phyloP scores from a whole-genome alignment of 495 filamentous ascomycete genomes.

The Tuber calosporum region DNA sequence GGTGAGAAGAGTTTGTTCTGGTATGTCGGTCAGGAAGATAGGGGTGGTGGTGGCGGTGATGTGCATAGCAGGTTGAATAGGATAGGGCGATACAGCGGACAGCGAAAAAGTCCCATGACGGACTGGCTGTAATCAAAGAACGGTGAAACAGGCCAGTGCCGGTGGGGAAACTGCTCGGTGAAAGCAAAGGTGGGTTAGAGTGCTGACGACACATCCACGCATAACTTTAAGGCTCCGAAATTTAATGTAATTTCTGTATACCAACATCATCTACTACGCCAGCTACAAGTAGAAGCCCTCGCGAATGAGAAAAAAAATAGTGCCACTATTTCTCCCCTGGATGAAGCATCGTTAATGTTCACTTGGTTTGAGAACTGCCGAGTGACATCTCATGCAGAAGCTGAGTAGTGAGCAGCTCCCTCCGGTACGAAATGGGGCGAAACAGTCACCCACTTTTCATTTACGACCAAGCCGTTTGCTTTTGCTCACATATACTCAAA shows the following conservation, averaged over 20 bases:
- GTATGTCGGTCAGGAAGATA: not conserved
- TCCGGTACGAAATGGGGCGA: not conserved
- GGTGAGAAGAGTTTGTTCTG: not conserved
- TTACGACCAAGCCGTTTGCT: no score
- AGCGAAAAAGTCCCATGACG: not conserved
- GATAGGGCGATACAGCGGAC: not conserved
- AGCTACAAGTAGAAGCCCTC: not conserved
- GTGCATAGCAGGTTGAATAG: not conserved
- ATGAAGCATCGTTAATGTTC: not conserved
- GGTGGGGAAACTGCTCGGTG: not conserved
- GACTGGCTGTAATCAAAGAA: not conserved
- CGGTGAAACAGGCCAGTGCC: no score
- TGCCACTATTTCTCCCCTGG: not conserved
- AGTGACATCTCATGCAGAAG: not conserved
- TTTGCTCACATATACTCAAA: no score
- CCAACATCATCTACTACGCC: not conserved
- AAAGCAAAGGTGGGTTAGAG: not conserved
- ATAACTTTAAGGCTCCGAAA: not conserved
- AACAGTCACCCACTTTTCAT: not conserved
- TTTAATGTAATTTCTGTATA: not conserved
- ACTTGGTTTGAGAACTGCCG: no score
- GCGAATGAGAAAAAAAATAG: not conserved
- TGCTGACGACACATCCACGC: not conserved
- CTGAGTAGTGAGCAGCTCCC: not conserved
- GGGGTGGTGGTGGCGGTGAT: not conserved